Evolutionary conservation across 2,329 filamentous ascomycete species (phyloP), one percentile per base, ranked within the genome.

Genomic region (Arthroderma uncinatum): DNA sequence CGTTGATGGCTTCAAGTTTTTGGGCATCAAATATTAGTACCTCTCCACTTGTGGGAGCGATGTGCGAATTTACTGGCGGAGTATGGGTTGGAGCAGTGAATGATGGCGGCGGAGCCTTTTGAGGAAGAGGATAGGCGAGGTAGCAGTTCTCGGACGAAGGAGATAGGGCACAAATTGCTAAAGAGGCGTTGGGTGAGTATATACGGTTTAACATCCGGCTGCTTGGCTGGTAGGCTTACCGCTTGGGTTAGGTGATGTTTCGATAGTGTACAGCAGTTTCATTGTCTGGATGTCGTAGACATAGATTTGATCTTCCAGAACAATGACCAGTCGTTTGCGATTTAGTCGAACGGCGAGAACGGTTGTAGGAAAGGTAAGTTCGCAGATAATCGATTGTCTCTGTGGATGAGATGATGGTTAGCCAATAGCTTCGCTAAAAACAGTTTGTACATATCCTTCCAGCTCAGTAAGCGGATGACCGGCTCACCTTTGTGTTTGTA

Each of bases 211-310:
- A 28, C 12, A 47, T 44, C n/a, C 33, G 5, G 14, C 7, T 5
- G 6, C 25, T 37, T 19, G 1, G 40, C 12, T n/a, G 4, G 30
- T 30, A 48, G 44, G 47, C 65, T 64, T 81, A 79, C 83, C 82
- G 62, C 83, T 84, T 0, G 91, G 89, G 66, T 98, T 98, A 5
- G 93, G 89, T 2, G 92, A 96, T 4, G 92, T 97, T 59, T 90
- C 84, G 62, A 97, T 95, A 4, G 89, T 95, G 71, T 90, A 87
- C 40, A 97, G 79, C 58, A 97, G 82, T 66, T 87, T 92, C 92
- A 98, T 97, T 69, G 96, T 97, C 73, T 91, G 90, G 63, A 98
- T 97, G 71, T 98, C 93, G 76, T 98, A 98, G 53, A 98, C 81
- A 73, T 97, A 98, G 61, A 97, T 95, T 70, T 95, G 87, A 65